These are phyloP conservation scores for Penicillium concentricum DNA, from an alignment of 2,329 filamentous ascomycete species.

Conservation along the genomic window DNA sequence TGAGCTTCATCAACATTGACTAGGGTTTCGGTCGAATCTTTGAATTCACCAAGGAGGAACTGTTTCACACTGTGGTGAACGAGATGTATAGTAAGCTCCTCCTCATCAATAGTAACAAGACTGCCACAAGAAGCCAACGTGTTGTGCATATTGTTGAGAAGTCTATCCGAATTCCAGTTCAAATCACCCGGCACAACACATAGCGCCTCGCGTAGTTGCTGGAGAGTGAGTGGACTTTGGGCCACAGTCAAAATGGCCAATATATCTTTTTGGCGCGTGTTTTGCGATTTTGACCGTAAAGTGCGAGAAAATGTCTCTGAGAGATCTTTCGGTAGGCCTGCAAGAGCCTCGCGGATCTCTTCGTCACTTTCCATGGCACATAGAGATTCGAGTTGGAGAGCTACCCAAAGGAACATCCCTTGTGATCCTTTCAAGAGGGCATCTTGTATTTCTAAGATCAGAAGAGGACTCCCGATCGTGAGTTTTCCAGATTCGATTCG, in stretches of 20 bases:
- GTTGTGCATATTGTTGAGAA: constrained; percentile 4
- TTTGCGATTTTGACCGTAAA: not conserved
- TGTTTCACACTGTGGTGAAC: not conserved
- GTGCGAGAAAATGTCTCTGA: not conserved
- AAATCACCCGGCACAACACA: not conserved
- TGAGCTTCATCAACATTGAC: not conserved
- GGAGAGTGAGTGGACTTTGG: not conserved
- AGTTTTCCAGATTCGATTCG: not conserved
- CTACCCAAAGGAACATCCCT: constrained; percentile 14
- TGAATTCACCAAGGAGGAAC: not conserved
- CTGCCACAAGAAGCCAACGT: not conserved
- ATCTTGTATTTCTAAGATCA: not conserved
- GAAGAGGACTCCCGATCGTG: not conserved
- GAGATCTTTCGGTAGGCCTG: not conserved
- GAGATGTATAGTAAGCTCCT: not conserved
- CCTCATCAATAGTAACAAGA: not conserved
- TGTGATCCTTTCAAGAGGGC: constrained; percentile 1
- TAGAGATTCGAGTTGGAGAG: constrained; percentile 7
- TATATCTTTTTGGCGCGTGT: not conserved
- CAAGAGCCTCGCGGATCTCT: constrained; percentile 3
- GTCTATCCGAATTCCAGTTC: not conserved
- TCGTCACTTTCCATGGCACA: constrained; percentile 6
- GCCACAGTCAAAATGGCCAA: not conserved
- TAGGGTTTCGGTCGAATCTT: not conserved
- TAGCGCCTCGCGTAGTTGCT: constrained; percentile 4